These are phyloP conservation scores for Zymoseptoria pseudotritici DNA, from an alignment of 2,329 filamentous ascomycete genomes.

Conservation along the genomic window DNA sequence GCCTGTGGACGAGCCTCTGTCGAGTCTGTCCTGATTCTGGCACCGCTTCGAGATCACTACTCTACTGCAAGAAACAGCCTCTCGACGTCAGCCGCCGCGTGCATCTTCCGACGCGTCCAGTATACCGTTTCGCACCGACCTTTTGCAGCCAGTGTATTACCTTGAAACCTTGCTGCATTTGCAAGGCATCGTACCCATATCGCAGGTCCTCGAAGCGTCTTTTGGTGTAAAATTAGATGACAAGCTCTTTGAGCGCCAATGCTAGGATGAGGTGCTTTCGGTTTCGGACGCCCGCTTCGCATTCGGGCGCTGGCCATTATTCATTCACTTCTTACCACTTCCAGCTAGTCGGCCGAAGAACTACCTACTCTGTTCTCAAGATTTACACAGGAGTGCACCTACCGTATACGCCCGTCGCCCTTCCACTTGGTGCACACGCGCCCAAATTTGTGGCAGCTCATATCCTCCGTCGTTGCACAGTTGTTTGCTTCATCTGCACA, in stretches of 20 bases:
- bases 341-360: background rate
- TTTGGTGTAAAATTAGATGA: background rate
- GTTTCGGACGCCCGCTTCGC: background rate
- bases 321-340: background rate
- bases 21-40: background rate
- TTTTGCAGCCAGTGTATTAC: background rate
- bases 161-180: slow-evolving; percentile 3
- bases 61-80: background rate
- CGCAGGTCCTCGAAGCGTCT: slow-evolving; percentile 8
- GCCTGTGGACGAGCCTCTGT: background rate
- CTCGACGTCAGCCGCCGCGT: slow-evolving; percentile 4
- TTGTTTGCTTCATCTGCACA: slow-evolving; percentile 19
- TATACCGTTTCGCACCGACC: background rate
- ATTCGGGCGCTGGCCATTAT: too few species aligned
- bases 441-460: slow-evolving; percentile 7
- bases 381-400: too few species aligned
- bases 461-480: slow-evolving; percentile 11
- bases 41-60: background rate
- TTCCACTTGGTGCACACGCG: slow-evolving; percentile 8
- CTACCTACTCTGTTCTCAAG: too few species aligned
- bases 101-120: slow-evolving; percentile 10
- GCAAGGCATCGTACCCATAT: slow-evolving; percentile 8
- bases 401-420: too few species aligned
- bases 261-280: background rate
- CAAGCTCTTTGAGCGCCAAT: background rate